Base-by-base conservation (phyloP, 345 rosid species). In the Mangifera indica region DNA sequence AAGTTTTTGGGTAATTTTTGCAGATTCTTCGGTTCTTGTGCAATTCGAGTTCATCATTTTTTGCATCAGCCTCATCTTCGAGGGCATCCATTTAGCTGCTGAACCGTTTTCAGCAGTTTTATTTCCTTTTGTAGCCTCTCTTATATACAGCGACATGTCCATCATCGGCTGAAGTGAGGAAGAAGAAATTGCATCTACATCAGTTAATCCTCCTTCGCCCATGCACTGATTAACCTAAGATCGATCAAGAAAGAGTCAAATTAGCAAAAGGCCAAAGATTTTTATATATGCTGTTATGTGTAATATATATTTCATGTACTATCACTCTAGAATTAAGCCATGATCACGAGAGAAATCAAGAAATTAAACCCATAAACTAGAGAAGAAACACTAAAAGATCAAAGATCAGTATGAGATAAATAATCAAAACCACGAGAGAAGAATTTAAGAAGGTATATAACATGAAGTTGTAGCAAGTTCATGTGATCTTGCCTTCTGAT, bases 51-150 rank as follows among this genome's bases (percentile, higher is more conserved):
- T 72, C 74, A 58, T 80, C 82, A 71, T 79, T 72, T 78, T 83
- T 29, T 72, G 82, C 86, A 79, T 74, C 58, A 77, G 7, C 73
- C 81, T 80, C 82, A 77, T 81, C 76, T 83, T 83, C 26, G 87
- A 81, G 25, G 87, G 74, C 79, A 82, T 81, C 87, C 89, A 82
- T 54, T 72, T 81, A 7, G 67, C 64, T 11, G 67, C 64, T 11
- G 77, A 55, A 2, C 63, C 49, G 13, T 26, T 64, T 1, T 66
- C 68, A 37, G 42, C n/a, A 8, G 22, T 61, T 20, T 46, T 37
- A 13, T 70, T 24, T 56, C 63, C 72, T 55, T 54, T 62, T 65
- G 51, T 13, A 10, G 26, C 65, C 0, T 75, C 78, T 67, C 57
- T 55, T 62, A 59, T 63, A 54, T 69, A 10, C 1, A 69, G 37